phyloP scores from a whole-genome alignment of 2,329 filamentous ascomycete species.

The Arthrinium puccinioides region DNA sequence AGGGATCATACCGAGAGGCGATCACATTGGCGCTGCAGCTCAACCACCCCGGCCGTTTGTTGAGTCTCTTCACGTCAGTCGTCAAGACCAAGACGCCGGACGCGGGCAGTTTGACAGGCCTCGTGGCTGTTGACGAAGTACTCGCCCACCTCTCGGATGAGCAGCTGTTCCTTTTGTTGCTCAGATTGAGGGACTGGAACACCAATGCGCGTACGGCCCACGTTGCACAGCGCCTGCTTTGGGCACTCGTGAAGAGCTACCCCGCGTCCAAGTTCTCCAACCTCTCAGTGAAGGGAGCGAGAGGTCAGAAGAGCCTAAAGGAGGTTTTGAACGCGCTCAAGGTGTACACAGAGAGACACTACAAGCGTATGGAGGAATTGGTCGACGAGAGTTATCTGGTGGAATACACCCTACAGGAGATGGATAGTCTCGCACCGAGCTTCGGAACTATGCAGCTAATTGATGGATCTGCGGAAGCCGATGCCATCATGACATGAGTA shows the following conservation, averaged over 20 bases:
- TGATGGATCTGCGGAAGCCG: not conserved
- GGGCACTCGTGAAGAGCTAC: conserved; percentile 72
- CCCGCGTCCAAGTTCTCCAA: conserved; percentile 70
- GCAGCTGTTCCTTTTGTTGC: conserved; percentile 76
- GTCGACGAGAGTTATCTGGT: conserved; percentile 92
- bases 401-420: conserved; percentile 87
- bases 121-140: conserved; percentile 73
- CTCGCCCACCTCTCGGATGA: conserved; percentile 72
- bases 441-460: not conserved
- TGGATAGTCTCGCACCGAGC: conserved; percentile 48
- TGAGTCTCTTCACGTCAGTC: conserved; percentile 77
- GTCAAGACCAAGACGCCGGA: conserved; percentile 57
- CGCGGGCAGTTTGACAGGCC: conserved; percentile 54
- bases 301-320: conserved; percentile 60
- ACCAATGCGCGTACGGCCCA: conserved; percentile 83
- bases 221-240: conserved; percentile 79
- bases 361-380: conserved; percentile 79
- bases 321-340: conserved; percentile 82
- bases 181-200: conserved; percentile 91
- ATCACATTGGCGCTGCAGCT: conserved; percentile 88
- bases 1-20: conserved; percentile 83
- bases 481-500: conserved; percentile 3
- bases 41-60: conserved; percentile 84
- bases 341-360: conserved; percentile 90
- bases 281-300: conserved; percentile 52